Conservation (phyloP, 1,284 basidiomycete genomes). For the Trichosporon inkin region DNA sequence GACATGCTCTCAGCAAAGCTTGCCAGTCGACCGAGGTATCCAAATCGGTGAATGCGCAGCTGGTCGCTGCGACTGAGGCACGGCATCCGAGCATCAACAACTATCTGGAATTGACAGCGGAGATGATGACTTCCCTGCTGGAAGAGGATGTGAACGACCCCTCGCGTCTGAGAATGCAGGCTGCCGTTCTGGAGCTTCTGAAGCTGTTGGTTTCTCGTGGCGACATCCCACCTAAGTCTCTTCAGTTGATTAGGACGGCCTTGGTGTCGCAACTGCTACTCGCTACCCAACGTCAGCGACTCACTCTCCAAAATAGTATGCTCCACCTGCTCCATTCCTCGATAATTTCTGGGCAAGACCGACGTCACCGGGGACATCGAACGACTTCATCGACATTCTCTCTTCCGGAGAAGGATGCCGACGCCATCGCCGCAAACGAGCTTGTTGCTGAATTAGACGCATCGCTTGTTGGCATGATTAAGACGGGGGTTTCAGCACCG, state of each 20-base stretch:
- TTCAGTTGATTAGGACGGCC: constrained; percentile 64
- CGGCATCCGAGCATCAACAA: constrained; percentile 13
- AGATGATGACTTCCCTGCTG: constrained; percentile 11
- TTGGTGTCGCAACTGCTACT: constrained; percentile 72
- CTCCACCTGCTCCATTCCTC: constrained; percentile 84
- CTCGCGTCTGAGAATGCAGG: constrained; percentile 55
- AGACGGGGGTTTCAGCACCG: constrained; percentile 69
- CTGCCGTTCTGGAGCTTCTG: constrained; percentile 70
- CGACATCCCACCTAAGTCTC: constrained; percentile 60
- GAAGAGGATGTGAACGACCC: neutral
- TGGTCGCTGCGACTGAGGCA: constrained; percentile 13
- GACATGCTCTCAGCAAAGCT: constrained; percentile 58
- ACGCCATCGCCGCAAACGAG: neutral
- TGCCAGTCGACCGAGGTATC: constrained; percentile 28
- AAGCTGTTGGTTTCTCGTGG: constrained; percentile 76
- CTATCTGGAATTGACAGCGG: constrained; percentile 21
- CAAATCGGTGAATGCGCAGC: constrained; percentile 23
- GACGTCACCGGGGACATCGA: constrained; percentile 35
- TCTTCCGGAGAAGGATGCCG: constrained; percentile 16
- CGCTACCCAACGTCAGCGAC: constrained; percentile 63
- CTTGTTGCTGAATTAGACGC: constrained; percentile 29
- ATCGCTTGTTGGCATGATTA: constrained; percentile 67
- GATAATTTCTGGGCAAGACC: constrained; percentile 58
- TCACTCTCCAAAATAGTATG: constrained; percentile 87
- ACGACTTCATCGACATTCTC: constrained; percentile 22